Conservation (phyloP, 371 early-diverging fungal species). For the Cokeromyces recurvatus region DNA sequence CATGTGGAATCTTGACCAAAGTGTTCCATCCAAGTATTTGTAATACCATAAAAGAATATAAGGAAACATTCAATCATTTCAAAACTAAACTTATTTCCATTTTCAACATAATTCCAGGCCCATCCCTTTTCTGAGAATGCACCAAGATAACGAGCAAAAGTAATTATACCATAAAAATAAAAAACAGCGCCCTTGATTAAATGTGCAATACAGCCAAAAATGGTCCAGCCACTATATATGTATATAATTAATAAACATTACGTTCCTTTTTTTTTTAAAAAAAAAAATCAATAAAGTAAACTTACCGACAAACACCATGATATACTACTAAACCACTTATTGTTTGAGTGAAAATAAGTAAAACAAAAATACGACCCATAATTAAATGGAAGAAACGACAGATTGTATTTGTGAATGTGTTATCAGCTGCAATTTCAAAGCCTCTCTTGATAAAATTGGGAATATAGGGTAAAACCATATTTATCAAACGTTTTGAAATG, state of each 20-base stretch:
- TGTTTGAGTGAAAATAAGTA: slow-evolving; percentile 33
- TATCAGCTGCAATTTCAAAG: slow-evolving; percentile 21
- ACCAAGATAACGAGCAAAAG: slow-evolving; percentile 33
- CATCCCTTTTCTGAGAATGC: slow-evolving; percentile 33
- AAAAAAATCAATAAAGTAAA: too few relatives aligned
- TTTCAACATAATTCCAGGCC: slow-evolving; percentile 34
- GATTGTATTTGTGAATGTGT: slow-evolving; percentile 25
- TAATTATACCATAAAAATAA: slow-evolving; percentile 29
- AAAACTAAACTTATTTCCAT: slow-evolving; percentile 29
- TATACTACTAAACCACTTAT: slow-evolving; percentile 33
- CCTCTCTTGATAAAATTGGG: slow-evolving; percentile 20
- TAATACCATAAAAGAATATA: slow-evolving; percentile 51
- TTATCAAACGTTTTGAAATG: slow-evolving; percentile 4
- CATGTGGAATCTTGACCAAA: slow-evolving; percentile 42
- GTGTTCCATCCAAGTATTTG: slow-evolving; percentile 58
- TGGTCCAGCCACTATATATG: slow-evolving; percentile 21
- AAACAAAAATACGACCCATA: slow-evolving; percentile 23
- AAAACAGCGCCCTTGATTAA: slow-evolving; percentile 39
- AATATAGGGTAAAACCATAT: not conserved
- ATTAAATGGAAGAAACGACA: slow-evolving; percentile 24
- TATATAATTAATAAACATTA: too few relatives aligned
- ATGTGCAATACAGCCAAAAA: slow-evolving; percentile 34
- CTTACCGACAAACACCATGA: slow-evolving; percentile 22
- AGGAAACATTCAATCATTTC: slow-evolving; percentile 34
- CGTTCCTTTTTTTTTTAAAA: too few relatives aligned